These are phyloP conservation scores for Symbiodinium pilosum DNA, from an alignment of 73 alveolate genomes.

Conservation along the genomic window DNA sequence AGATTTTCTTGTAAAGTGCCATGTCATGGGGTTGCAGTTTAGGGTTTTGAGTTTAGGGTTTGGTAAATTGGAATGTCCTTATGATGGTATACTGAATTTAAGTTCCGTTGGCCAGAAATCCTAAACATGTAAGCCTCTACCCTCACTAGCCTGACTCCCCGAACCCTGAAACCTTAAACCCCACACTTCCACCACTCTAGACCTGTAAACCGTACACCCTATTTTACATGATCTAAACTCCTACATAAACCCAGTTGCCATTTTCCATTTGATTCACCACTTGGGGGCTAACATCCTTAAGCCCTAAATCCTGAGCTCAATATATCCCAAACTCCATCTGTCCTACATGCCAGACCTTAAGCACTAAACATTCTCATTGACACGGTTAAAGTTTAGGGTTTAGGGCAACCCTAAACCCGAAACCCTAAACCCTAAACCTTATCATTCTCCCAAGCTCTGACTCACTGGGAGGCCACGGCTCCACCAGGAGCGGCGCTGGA, in stretches of 20 bases:
- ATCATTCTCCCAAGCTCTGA: neutral
- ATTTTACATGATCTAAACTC: too few species aligned
- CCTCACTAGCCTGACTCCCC: neutral
- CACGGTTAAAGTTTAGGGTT: neutral
- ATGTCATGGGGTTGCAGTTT: neutral
- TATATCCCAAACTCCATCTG: neutral
- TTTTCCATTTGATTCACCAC: too few species aligned
- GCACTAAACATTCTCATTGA: neutral
- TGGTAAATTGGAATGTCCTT: neutral
- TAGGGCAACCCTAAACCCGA: neutral
- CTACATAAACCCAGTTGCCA: neutral
- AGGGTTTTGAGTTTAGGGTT: neutral
- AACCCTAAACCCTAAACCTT: neutral
- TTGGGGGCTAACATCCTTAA: too few species aligned
- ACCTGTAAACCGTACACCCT: neutral
- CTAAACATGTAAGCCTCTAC: too few species aligned
- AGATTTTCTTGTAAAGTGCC: too few species aligned
- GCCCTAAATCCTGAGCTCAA: neutral
- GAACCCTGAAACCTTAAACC: neutral
- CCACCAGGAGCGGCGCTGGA: neutral
- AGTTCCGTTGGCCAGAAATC: neutral
- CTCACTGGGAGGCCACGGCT: neutral
- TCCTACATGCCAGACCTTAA: neutral
- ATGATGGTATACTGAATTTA: neutral
- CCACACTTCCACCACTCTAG: neutral